These are phyloP conservation scores for Thelephora aurantiotincta DNA, from an alignment of 768 basidiomycete species.

Conservation along the genomic window DNA sequence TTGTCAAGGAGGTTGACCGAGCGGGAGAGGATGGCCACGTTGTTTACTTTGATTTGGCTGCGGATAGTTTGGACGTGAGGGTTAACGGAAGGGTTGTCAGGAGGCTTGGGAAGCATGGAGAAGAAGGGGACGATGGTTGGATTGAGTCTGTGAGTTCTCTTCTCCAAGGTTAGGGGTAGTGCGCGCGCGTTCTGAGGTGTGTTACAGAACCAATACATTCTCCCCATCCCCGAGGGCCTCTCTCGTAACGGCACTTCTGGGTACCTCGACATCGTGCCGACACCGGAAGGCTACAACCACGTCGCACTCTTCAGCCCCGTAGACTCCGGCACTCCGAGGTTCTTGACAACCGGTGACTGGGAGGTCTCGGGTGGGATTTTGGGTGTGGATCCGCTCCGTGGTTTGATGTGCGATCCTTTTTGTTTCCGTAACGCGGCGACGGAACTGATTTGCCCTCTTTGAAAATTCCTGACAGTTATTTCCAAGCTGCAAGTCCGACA, in stretches of 20 bases:
- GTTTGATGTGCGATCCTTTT: constrained; percentile 41
- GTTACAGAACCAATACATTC: constrained; percentile 46
- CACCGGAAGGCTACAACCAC: constrained; percentile 73
- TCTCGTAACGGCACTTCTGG: constrained; percentile 34
- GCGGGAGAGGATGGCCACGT: constrained; percentile 72
- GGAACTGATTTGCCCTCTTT: background rate
- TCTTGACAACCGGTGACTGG: constrained; percentile 82
- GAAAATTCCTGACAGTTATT: constrained; percentile 49
- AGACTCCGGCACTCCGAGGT: constrained; percentile 51
- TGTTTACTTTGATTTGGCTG: constrained; percentile 51
- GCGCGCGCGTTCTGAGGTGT: constrained; percentile 2
- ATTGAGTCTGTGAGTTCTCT: constrained; percentile 60
- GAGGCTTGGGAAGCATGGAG: constrained; percentile 67
- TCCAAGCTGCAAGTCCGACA: constrained; percentile 71
- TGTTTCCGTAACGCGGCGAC: constrained; percentile 1
- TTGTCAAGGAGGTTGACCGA: constrained; percentile 81
- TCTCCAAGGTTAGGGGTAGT: constrained; percentile 1
- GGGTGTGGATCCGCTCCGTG: constrained; percentile 53
- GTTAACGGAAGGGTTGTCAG: constrained; percentile 46
- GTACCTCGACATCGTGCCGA: constrained; percentile 87
- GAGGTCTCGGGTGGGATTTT: constrained; percentile 71
- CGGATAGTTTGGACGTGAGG: constrained; percentile 11
- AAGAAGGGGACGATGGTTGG: constrained; percentile 89
- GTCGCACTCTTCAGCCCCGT: constrained; percentile 84
- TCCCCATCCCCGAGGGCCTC: constrained; percentile 34